Percentiles rank a stretch among this genome's conserved stretches.
Conservation (phyloP, 352 stramenopile species). For the Globisporangium echinulatum region DNA sequence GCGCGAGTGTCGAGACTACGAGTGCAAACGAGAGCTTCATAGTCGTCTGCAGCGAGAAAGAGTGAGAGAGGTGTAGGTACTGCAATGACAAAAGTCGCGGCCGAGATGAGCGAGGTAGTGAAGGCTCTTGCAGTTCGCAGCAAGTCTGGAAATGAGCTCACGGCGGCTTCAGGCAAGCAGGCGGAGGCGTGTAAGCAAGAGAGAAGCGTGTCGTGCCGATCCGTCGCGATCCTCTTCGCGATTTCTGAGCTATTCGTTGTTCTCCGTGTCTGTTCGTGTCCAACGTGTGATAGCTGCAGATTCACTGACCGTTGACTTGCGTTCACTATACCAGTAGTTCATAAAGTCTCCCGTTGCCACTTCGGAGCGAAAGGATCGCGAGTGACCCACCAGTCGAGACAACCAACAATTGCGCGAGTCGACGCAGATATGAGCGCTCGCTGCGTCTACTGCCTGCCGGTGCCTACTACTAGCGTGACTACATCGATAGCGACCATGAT, state of each 20-base stretch:
- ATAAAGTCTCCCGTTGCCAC: too few species aligned
- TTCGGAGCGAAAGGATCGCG: too few species aligned
- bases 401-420: too few species aligned
- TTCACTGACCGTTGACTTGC: background rate
- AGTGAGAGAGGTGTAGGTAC: background rate
- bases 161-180: too few species aligned
- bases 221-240: conserved; percentile 2
- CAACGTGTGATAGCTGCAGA: conserved; percentile 4
- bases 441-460: too few species aligned
- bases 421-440: too few species aligned
- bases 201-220: conserved; percentile 5
- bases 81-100: background rate
- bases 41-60: too few species aligned
- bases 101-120: background rate
- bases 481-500: too few species aligned
- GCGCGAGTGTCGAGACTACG: conserved; percentile 12
- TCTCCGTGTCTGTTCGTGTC: background rate
- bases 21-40: conserved; percentile 12
- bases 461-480: too few species aligned
- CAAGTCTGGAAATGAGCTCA: conserved; percentile 9
- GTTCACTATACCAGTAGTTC: background rate
- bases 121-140: conserved; percentile 1
- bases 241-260: too few species aligned
- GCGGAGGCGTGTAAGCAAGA: background rate
- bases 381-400: too few species aligned